These are phyloP conservation scores for Acacia confusa DNA, from an alignment of 306 rosid species.

Conservation along the genomic window DNA sequence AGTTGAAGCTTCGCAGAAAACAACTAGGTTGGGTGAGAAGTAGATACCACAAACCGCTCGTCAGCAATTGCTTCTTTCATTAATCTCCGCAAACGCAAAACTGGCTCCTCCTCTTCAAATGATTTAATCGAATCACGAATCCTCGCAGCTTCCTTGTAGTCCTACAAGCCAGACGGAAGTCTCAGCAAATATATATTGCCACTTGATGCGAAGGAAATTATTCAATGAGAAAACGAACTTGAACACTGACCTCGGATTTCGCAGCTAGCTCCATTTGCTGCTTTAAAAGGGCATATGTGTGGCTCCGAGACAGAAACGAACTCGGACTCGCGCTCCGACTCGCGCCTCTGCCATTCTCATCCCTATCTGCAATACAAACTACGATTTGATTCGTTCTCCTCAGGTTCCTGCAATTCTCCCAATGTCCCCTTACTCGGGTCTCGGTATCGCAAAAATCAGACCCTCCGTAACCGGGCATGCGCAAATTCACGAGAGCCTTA, in stretches of 20 bases:
- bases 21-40: not conserved
- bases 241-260: constrained; percentile 69
- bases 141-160: constrained; percentile 94
- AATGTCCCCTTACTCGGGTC: constrained; percentile 22
- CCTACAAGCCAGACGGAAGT: constrained; percentile 40
- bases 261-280: constrained; percentile 91
- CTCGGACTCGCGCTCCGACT: constrained; percentile 33
- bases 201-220: not conserved
- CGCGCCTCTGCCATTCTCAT: constrained; percentile 45
- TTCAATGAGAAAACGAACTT: not conserved
- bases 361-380: constrained; percentile 53
- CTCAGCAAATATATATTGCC: not conserved
- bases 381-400: constrained; percentile 33
- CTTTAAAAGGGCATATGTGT: constrained; percentile 77
- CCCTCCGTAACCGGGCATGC: constrained; percentile 17
- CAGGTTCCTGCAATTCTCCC: constrained; percentile 13
- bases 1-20: not conserved
- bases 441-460: constrained; percentile 23
- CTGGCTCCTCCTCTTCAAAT: constrained; percentile 87
- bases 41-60: constrained; percentile 72
- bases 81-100: constrained; percentile 64
- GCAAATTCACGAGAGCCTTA: constrained; percentile 45
- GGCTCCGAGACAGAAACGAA: constrained; percentile 71
- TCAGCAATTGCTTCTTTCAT: constrained; percentile 76
- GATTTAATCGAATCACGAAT: constrained; percentile 75